A percentile compares a stretch with the other conserved stretches of the same genome.
These are phyloP conservation scores for Colletotrichum abscissum DNA, from an alignment of 2,329 filamentous ascomycete species.

Conservation along the genomic window DNA sequence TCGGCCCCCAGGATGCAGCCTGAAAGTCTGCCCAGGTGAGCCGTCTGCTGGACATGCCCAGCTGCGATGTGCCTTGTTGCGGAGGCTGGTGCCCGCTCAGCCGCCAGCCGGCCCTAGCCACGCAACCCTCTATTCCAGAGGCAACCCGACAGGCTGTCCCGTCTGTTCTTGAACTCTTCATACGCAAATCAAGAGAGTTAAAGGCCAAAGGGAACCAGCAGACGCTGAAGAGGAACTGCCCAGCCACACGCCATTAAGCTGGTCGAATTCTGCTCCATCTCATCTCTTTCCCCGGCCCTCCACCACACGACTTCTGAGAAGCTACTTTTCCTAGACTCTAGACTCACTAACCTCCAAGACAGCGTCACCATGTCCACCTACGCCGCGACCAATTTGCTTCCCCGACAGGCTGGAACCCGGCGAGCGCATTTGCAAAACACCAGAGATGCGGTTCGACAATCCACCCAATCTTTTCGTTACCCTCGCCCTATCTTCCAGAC, in stretches of 20 bases:
- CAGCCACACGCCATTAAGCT: background rate
- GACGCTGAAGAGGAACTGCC: background rate
- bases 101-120: constrained; percentile 11
- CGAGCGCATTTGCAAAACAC: background rate
- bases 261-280: constrained; percentile 8
- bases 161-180: background rate
- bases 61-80: constrained; percentile 28
- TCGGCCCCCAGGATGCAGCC: constrained; percentile 26
- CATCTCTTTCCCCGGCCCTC: constrained; percentile 3
- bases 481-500: background rate
- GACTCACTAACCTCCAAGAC: background rate
- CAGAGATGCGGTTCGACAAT: background rate
- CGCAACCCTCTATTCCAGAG: constrained; percentile 1
- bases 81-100: constrained; percentile 25
- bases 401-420: background rate
- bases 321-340: background rate
- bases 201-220: background rate
- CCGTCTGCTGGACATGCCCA: constrained; percentile 11
- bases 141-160: constrained; percentile 12
- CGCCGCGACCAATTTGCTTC: background rate
- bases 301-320: background rate
- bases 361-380: background rate
- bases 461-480: background rate
- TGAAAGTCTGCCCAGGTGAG: constrained; percentile 20
- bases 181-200: background rate